Base-by-base conservation (phyloP, 108 stramenopile genomes). In the Aurantiochytrium sp. region DNA sequence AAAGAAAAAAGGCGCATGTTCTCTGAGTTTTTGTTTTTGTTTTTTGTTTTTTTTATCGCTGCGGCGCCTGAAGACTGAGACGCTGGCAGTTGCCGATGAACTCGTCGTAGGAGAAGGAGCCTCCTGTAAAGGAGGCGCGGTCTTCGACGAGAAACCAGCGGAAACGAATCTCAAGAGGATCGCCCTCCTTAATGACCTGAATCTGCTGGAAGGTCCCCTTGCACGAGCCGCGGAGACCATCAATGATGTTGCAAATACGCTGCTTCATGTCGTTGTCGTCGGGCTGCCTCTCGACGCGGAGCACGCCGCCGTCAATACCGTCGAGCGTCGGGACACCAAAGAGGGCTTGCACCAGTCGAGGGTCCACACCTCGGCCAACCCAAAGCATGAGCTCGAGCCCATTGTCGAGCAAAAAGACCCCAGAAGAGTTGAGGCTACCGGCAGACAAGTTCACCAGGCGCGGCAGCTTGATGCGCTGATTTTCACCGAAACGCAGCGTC, bases 131-230 rank as follows among this genome's bases (percentile, higher is more conserved):
- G 6, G 95, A 94, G 58, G 97, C 97, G 60, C 96, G 91, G 92
- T 99, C 98, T 94, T 99, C 98, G 5, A 99, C 95, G 83, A 99
- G 92, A 91, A 95, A 93, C 96, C 96, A 97, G 89, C 94, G 96
- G 94, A 99, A 99, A 42, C 96, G 96, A 60, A 93, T 90, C 89
- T 97, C 97, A 88, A 96, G 90, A 44, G 89, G 59, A 59, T 92
- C 92, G n/a, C 89, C 97, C 90, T 99, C 98, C 51, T 95, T 91
- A 71, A 98, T 94, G 76, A 99, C 91, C 53, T 90, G 88, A 45
- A 98, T 92, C 92, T 96, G 96, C 59, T 95, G 94, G 19, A 92
- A 83, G n/a, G 90, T 73, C 16, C 76, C 93, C 21, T 89, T 91
- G 71, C 95, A 94, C 59, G 96, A 25, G 51, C 14, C 96, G n/a